Evolutionary conservation across 768 basidiomycete genomes (phyloP).

Genomic region (Paxillus rubicundulus): DNA sequence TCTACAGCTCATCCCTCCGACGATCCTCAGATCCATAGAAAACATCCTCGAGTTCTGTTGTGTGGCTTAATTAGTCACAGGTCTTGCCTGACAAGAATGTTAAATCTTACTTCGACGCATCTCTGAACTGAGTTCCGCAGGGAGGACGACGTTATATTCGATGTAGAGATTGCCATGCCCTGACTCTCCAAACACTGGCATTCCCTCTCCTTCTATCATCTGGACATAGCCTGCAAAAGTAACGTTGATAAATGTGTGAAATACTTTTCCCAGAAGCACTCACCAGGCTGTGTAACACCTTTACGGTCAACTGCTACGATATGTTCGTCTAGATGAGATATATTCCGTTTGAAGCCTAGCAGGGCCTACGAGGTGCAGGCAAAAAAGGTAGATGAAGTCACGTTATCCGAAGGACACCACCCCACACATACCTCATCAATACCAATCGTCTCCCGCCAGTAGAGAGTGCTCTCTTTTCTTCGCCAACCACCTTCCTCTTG

Average conservation of each 20-base stretch:
- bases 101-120: slow-evolving; percentile 69
- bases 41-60: slow-evolving; percentile 53
- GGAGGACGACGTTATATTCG: slow-evolving; percentile 92
- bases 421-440: slow-evolving; percentile 67
- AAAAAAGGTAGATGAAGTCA: not conserved
- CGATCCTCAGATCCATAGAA: slow-evolving; percentile 42
- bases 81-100: not conserved
- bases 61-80: slow-evolving; percentile 10
- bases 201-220: slow-evolving; percentile 82
- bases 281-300: slow-evolving; percentile 91
- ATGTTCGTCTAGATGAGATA: slow-evolving; percentile 92
- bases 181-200: slow-evolving; percentile 66
- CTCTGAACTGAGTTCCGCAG: slow-evolving; percentile 63
- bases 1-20: slow-evolving; percentile 42
- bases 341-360: slow-evolving; percentile 91
- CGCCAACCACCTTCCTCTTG: slow-evolving; percentile 79
- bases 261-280: slow-evolving; percentile 8
- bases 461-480: slow-evolving; percentile 86
- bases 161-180: slow-evolving; percentile 81
- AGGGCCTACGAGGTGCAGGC: slow-evolving; percentile 60
- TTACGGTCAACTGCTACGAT: slow-evolving; percentile 63
- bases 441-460: slow-evolving; percentile 90
- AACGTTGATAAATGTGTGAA: not conserved
- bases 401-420: not conserved
- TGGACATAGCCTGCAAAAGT: slow-evolving; percentile 73